Evolutionary conservation across 2,329 filamentous ascomycete species (phyloP).

Genomic region (Neonectria magnoliae): DNA sequence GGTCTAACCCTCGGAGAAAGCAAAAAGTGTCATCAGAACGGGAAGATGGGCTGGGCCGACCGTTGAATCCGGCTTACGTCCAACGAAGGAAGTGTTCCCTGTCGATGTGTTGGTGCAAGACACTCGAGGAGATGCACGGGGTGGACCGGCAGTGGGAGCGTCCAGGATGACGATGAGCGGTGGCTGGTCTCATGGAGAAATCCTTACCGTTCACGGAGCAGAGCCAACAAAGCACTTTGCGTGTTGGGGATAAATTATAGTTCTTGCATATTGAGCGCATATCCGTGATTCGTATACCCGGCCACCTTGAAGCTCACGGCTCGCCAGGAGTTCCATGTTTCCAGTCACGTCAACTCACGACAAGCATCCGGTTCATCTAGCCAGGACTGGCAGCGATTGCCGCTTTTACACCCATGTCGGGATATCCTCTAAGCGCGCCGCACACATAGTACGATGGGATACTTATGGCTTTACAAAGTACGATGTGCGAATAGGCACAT

Average conservation of each 20-base stretch:
- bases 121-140: slow-evolving; percentile 1
- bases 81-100: not conserved
- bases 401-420: not conserved
- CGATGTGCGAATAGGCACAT: too few relatives aligned
- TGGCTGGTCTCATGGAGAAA: slow-evolving; percentile 1
- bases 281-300: not conserved
- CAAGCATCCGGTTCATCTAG: not conserved
- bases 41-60: slow-evolving; percentile 7
- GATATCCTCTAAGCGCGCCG: not conserved
- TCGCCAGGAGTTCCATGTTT: not conserved
- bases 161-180: slow-evolving; percentile 6
- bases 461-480: not conserved
- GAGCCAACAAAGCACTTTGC: slow-evolving; percentile 6
- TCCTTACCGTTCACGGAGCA: not conserved
- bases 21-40: slow-evolving; percentile 1
- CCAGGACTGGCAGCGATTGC: not conserved
- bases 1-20: not conserved
- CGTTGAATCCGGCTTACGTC: not conserved
- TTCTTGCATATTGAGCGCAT: not conserved
- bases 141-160: slow-evolving; percentile 12
- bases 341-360: not conserved
- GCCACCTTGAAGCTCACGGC: not conserved
- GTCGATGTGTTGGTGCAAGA: slow-evolving; percentile 14
- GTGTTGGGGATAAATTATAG: not conserved
- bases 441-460: not conserved